Base-by-base conservation (phyloP, 1,284 basidiomycete genomes). In the Melampsora occidentalis region DNA sequence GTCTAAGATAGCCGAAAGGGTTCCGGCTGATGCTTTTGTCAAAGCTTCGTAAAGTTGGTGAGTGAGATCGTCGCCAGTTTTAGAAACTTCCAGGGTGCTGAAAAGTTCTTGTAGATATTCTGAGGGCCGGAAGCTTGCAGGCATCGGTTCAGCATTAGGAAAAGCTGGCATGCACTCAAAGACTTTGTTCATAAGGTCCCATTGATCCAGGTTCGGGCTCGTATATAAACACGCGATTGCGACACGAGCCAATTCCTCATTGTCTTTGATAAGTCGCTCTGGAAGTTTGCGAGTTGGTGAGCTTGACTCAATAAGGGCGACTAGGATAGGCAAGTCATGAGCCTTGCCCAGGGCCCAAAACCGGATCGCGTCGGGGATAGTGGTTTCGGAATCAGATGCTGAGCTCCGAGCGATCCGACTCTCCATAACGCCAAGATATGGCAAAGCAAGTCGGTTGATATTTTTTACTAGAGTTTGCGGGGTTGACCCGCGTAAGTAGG, bases 131-230 rank as follows among this genome's bases (percentile, higher is more conserved):
- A 70, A 64, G 20, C 33, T 65, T 22, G 31, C 20, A n/a, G 67
- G 35, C 18, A 68, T 25, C 20, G 73, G 66, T 18, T 78, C 65
- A 31, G 35, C 39, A 33, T 75, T 53, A 20, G 79, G 77, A 69
- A 82, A 97, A 9, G 90, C 93, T 0, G 94, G 94, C 61, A 97
- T 85, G 81, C 93, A 97, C 82, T 97, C 94, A 82, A 97, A 97
- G 76, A 97, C 92, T 48, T 86, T 85, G 79, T 90, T 92, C 93
- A 96, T 96, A 1, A 86, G 89, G 0, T 88, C 81, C 93, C 91
- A 96, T 78, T 89, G 86, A 79, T 88, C 85, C 48, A 89, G 84
- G 75, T 86, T 87, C 78, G 89, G 86, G 80, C 87, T 92, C 14
- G 93, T 93, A 79, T 97, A 97, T n/a, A 97, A 84, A 80, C 90